Base-by-base conservation (phyloP, 257 asterid genomes). In the Salvia splendens region DNA sequence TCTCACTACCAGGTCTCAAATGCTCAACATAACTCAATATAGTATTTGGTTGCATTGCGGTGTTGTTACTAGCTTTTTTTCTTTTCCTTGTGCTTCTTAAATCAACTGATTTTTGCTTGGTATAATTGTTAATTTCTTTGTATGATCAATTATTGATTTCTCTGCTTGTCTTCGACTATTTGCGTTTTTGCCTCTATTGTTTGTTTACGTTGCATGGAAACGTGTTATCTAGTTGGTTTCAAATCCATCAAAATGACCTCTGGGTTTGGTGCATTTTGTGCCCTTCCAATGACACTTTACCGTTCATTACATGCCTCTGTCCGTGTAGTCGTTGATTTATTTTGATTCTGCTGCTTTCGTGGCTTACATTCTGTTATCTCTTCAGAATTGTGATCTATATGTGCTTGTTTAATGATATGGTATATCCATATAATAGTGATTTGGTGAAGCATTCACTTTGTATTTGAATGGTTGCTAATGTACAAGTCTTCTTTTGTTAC, bases 1-100 rank as follows among this genome's bases (percentile, higher is more conserved):
- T 71, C 87, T 33, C 95, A 91, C 57, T 91, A 82, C 78, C 97
- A 91, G 97, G 97, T 91, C 40, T 55, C 72, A 46, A 60, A 68
- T 69, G 30, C 33, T 67, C 48, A 42, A 24, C 8, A 14, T 32
- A 12, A 62, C 73, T 67, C 32, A 12, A 14, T 58, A 10, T 17
- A 60, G 4, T 20, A 5, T 40, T 71, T 41, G 46, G 15, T 71
- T 79, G 50, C 59, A 6, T 12, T 35, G 51, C 11, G 41, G 30
- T 47, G 11, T 53, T 12, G 15, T 51, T 57, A 10, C 30, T 35
- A 5, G 36, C 24, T 71, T 60, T 71, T 60, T 61, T n/a, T 5
- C 20, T 5, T 40, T 47, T 41, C 53, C 11, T 35, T 41, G 14
- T 55, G 30, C 46, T 59, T 42, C 45, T 67, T 40, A 56, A 53